Evolutionary conservation across 768 basidiomycete genomes (phyloP).

Genomic region (Termitomyces heimii): DNA sequence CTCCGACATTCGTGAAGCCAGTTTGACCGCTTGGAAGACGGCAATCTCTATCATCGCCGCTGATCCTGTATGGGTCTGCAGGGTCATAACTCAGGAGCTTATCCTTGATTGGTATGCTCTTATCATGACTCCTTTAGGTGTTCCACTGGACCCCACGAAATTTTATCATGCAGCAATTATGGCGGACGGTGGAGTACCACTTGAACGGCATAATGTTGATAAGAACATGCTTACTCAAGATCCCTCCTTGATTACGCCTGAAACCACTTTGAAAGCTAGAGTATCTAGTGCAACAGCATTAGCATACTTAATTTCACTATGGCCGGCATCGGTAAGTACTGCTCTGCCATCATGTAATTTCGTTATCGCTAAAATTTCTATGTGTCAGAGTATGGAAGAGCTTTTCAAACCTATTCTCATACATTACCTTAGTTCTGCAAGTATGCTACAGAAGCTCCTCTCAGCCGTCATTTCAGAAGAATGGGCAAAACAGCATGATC

Average conservation of each 20-base stretch:
- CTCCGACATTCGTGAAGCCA: constrained; percentile 70
- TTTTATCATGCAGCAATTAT: constrained; percentile 64
- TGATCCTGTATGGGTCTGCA: constrained; percentile 43
- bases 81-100: constrained; percentile 48
- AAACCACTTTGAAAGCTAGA: constrained; percentile 74
- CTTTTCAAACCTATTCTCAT: constrained; percentile 69
- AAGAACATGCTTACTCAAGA: constrained; percentile 94
- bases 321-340: constrained; percentile 54
- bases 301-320: constrained; percentile 60
- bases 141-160: constrained; percentile 59
- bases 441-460: constrained; percentile 88
- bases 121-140: constrained; percentile 86
- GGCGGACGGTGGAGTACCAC: constrained; percentile 36
- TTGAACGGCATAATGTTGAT: constrained; percentile 89
- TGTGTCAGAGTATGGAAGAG: constrained; percentile 40
- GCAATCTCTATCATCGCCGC: constrained; percentile 53
- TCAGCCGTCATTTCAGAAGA: constrained; percentile 85
- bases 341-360: not conserved
- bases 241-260: constrained; percentile 70
- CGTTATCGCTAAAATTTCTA: not conserved
- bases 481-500: constrained; percentile 69
- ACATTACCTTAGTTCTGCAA: constrained; percentile 81
- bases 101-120: constrained; percentile 82
- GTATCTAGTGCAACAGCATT: constrained; percentile 75
- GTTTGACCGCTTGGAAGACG: constrained; percentile 67